Conservation (phyloP, 2,329 filamentous ascomycete species). For the Ambrosiella xylebori region DNA sequence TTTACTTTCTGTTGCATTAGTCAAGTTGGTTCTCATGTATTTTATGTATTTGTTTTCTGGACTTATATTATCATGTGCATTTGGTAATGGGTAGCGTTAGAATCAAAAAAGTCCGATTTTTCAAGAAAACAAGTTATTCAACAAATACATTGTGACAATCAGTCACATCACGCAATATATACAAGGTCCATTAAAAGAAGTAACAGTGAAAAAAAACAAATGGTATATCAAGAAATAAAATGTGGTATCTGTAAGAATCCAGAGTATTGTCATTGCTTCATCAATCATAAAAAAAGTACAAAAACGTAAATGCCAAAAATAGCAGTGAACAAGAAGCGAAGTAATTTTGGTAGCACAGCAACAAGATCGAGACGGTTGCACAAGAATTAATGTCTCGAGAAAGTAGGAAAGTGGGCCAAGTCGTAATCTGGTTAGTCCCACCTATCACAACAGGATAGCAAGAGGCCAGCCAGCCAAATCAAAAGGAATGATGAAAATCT, state of each 20-base stretch:
- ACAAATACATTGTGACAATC: not conserved
- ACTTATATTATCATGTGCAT: slow-evolving; percentile 8
- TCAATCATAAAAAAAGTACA: slow-evolving; percentile 11
- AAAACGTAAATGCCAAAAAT: not conserved
- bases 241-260: slow-evolving; percentile 1
- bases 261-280: slow-evolving; percentile 11
- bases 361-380: too few species aligned
- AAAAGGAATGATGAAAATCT: not conserved
- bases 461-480: not conserved
- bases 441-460: not conserved
- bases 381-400: not conserved
- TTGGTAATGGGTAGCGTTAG: slow-evolving; percentile 8
- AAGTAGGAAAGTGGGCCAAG: not conserved
- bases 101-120: slow-evolving; percentile 12
- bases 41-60: not conserved
- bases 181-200: not conserved
- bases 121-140: slow-evolving; percentile 1
- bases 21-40: slow-evolving; percentile 3
- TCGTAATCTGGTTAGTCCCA: not conserved
- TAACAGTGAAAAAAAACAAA: not conserved
- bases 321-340: slow-evolving; percentile 5
- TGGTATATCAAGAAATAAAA: slow-evolving; percentile 4
- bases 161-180: not conserved
- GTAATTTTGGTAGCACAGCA: too few species aligned
- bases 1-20: not conserved